These are phyloP conservation scores for Tolypocladium ophioglossoides DNA, from an alignment of 2,329 filamentous ascomycete species.

Conservation along the genomic window DNA sequence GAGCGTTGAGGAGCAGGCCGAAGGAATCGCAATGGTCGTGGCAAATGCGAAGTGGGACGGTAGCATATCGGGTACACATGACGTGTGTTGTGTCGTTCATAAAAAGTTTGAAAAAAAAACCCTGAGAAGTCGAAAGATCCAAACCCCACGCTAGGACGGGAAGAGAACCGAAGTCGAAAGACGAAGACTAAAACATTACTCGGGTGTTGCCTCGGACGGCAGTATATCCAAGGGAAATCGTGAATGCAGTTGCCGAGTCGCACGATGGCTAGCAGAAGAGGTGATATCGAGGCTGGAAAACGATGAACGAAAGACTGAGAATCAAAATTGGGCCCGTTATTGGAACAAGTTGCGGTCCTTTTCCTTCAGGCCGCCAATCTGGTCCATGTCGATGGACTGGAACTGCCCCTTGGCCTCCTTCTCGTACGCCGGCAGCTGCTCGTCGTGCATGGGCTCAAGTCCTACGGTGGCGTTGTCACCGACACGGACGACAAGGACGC, in stretches of 20 bases:
- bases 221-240: background rate
- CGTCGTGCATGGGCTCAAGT: constrained; percentile 75
- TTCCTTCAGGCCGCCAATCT: constrained; percentile 90
- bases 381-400: constrained; percentile 88
- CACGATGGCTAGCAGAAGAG: background rate
- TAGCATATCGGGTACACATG: constrained; percentile 20
- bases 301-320: background rate
- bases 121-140: constrained; percentile 2
- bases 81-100: constrained; percentile 6
- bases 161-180: background rate
- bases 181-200: background rate
- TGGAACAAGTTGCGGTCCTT: constrained; percentile 47
- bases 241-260: background rate
- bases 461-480: constrained; percentile 79
- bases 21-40: background rate
- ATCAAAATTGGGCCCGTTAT: constrained; percentile 12
- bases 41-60: background rate
- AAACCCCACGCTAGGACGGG: background rate
- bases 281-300: background rate
- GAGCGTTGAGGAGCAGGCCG: background rate
- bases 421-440: constrained; percentile 79
- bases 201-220: background rate
- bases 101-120: background rate
- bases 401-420: constrained; percentile 70
- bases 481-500: constrained; percentile 84